Percentiles rank a stretch among this genome's conserved stretches.
Evolutionary conservation across 768 basidiomycete genomes (phyloP).

Genomic region (Termitomyces bulborhizus): DNA sequence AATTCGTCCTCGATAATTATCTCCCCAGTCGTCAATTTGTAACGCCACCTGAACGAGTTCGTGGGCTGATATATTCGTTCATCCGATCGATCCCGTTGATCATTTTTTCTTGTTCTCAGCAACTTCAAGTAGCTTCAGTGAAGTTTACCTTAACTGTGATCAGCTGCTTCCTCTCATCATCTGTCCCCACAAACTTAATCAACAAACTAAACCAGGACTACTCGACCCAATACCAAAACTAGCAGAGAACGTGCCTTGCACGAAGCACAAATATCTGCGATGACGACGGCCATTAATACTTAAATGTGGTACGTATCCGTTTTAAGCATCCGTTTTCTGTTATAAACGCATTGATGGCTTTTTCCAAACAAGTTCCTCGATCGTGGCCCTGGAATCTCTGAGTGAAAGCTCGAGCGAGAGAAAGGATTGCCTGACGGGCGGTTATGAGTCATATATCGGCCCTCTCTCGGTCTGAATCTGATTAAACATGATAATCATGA

Average conservation of each 20-base stretch:
- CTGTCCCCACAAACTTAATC: neutral
- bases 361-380: neutral
- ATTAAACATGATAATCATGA: neutral
- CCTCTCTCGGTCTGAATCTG: neutral
- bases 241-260: neutral
- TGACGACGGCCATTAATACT: neutral
- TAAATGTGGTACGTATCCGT: neutral
- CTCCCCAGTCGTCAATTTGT: neutral
- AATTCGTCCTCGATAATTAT: neutral
- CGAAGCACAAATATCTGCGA: neutral
- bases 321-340: too few relatives aligned
- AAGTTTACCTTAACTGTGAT: neutral
- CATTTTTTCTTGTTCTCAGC: neutral
- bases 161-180: neutral
- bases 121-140: neutral
- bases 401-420: neutral
- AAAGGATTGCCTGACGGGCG: neutral
- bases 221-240: neutral
- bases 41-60: neutral
- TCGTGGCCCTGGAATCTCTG: neutral
- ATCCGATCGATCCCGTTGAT: neutral
- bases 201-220: too few relatives aligned
- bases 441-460: neutral
- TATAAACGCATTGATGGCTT: neutral
- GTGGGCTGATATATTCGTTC: neutral